Evolutionary conservation across 2,329 filamentous ascomycete species (phyloP).

Genomic region (Apiospora phragmitis): DNA sequence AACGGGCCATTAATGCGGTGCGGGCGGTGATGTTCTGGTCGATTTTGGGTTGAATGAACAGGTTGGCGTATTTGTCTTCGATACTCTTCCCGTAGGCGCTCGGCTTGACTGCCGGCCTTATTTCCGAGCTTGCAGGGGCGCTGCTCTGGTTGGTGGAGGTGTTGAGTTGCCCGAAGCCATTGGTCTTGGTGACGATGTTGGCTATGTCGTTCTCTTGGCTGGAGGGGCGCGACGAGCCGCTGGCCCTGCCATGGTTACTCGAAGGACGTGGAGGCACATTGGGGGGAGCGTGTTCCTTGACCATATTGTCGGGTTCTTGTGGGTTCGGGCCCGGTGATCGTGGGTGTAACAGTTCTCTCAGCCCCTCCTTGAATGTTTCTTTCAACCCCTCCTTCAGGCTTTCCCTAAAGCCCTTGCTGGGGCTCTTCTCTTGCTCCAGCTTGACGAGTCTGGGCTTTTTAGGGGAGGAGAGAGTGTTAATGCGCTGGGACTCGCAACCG

Average conservation of each 20-base stretch:
- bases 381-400: slow-evolving; percentile 18
- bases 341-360: slow-evolving; percentile 15
- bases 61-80: slow-evolving; percentile 54
- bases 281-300: slow-evolving; percentile 47
- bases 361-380: slow-evolving; percentile 15
- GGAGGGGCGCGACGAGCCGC: slow-evolving; percentile 22
- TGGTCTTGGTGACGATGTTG: slow-evolving; percentile 15
- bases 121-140: slow-evolving; percentile 8
- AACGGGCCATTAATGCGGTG: slow-evolving; percentile 49
- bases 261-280: slow-evolving; percentile 44
- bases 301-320: slow-evolving; percentile 36
- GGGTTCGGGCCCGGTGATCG: slow-evolving; percentile 15
- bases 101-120: slow-evolving; percentile 29
- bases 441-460: slow-evolving; percentile 18
- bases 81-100: slow-evolving; percentile 26
- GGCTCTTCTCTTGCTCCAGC: slow-evolving; percentile 13
- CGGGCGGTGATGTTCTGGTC: slow-evolving; percentile 58
- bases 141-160: not conserved
- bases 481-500: slow-evolving; percentile 32
- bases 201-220: slow-evolving; percentile 16
- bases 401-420: slow-evolving; percentile 16
- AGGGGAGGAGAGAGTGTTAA: slow-evolving; percentile 28
- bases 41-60: slow-evolving; percentile 56
- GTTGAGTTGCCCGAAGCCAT: slow-evolving; percentile 14
- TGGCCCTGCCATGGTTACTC: slow-evolving; percentile 28